phyloP scores from a whole-genome alignment of 495 filamentous ascomycete genomes.

The Podospora pseudocomata region DNA sequence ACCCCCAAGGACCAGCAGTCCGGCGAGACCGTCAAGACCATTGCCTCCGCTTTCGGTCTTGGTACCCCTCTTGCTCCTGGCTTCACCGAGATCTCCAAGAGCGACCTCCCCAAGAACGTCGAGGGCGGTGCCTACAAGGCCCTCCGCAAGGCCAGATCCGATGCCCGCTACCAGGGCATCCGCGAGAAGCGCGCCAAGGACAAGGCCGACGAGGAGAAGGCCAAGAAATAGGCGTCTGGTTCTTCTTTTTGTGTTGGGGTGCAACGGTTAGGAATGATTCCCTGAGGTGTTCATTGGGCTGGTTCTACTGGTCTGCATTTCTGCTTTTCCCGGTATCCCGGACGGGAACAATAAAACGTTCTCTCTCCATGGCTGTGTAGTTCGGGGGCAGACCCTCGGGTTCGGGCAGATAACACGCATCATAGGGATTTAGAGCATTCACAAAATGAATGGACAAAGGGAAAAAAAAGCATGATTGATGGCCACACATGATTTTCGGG shows the following conservation, averaged over 20 bases:
- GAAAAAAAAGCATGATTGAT: conserved; percentile 35
- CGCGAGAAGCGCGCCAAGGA: conserved; percentile 91
- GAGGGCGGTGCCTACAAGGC: conserved; percentile 78
- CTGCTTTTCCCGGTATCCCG: conserved; percentile 37
- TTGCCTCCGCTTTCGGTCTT: conserved; percentile 64
- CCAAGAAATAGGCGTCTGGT: conserved; percentile 73
- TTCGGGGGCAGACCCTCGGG: background rate
- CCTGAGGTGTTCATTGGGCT: conserved; percentile 40
- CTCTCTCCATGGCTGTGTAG: background rate
- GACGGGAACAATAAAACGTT: conserved; percentile 21
- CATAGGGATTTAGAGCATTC: conserved; percentile 35
- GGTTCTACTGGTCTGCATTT: conserved; percentile 39
- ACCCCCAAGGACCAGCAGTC: conserved; percentile 81
- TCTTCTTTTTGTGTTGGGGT: conserved; percentile 15
- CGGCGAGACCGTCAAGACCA: conserved; percentile 58
- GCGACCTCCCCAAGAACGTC: conserved; percentile 69
- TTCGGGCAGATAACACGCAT: conserved; percentile 26
- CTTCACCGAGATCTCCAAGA: conserved; percentile 76
- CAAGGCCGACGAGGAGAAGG: conserved; percentile 83
- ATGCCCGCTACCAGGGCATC: conserved; percentile 73
- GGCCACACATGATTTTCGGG: conserved; percentile 19
- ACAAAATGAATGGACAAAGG: conserved; percentile 36
- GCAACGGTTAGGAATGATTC: conserved; percentile 30
- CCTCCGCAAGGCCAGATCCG: conserved; percentile 80
- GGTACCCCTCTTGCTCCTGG: conserved; percentile 54